Conservation (phyloP, 2,329 filamentous ascomycete genomes). For the Diaporthe sp. region DNA sequence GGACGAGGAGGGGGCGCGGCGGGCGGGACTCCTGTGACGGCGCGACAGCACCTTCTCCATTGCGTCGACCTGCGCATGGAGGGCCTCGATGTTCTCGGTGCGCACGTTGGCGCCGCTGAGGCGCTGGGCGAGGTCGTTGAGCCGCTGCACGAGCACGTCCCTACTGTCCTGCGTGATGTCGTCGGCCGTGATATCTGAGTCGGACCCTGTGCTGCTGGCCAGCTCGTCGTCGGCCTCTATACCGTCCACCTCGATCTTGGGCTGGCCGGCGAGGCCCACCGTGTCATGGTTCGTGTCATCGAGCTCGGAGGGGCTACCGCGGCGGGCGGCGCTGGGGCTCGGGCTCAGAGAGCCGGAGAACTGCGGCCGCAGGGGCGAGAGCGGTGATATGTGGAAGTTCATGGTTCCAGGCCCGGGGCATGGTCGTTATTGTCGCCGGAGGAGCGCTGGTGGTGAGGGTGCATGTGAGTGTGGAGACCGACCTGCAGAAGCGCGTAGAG, state of each 20-base stretch:
- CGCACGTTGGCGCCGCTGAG: slow-evolving; percentile 47
- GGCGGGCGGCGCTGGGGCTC: slow-evolving; percentile 36
- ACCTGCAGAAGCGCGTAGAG: slow-evolving; percentile 15
- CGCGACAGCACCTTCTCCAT: slow-evolving; percentile 52
- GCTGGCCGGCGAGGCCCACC: slow-evolving; percentile 23
- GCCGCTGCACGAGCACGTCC: slow-evolving; percentile 61
- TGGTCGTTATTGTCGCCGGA: slow-evolving; percentile 14
- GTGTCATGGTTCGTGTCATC: slow-evolving; percentile 23
- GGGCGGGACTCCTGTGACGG: slow-evolving; percentile 8
- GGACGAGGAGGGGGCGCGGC: neutral
- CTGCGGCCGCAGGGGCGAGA: slow-evolving; percentile 49
- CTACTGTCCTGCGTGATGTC: slow-evolving; percentile 52
- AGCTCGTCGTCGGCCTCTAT: slow-evolving; percentile 41
- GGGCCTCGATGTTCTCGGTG: slow-evolving; percentile 48
- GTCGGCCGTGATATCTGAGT: slow-evolving; percentile 38
- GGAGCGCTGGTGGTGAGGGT: neutral
- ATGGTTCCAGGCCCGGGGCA: slow-evolving; percentile 43
- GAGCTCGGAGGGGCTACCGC: slow-evolving; percentile 3
- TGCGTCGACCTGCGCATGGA: slow-evolving; percentile 58
- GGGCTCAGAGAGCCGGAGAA: slow-evolving; percentile 42
- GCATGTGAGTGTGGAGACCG: neutral
- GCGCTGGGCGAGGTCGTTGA: slow-evolving; percentile 54
- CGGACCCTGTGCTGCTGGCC: too few species aligned
- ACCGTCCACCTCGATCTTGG: slow-evolving; percentile 40
- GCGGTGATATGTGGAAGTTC: slow-evolving; percentile 48